Base-by-base conservation (phyloP, 306 rosid genomes). In the Herpetospermum pedunculosum region DNA sequence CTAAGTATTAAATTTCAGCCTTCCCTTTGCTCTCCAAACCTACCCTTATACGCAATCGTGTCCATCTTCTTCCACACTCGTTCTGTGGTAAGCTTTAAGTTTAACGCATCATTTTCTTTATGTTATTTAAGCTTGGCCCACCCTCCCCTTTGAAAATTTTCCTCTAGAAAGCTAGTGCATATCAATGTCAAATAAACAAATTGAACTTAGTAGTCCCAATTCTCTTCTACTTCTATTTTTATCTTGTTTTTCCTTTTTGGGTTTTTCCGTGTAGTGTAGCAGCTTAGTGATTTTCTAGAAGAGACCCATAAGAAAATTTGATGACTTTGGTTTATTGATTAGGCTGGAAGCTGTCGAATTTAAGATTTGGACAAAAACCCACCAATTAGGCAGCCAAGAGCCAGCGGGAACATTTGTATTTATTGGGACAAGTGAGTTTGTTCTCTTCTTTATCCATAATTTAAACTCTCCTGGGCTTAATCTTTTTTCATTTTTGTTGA, bases 1-100 rank as follows among this genome's bases (percentile, higher is more conserved):
- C 78, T 73, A 75, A 80, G 74, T 78, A 75, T 57, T 55, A 63
- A 64, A 48, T 77, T 70, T 67, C 81, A 79, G 41, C 76, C 16
- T 57, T 8, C 1, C 14, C 38, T 34, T 72, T 46, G 67, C 54
- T 59, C 34, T 10, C 6, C 59, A 8, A 47, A 40, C 72, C 72
- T 67, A 67, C 72, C 72, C 52, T 4, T 41, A 4, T 35, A 32
- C 18, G 13, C 48, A 63, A 63, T 23, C 55, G 74, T 68, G 55
- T 41, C 38, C 25, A 68, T 68, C 73, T 43, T 44, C 38, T 15
- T 68, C 7, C 38, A 69, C 74, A 44, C 50, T 44, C 28, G 7
- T 47, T 70, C 25, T 47, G 23, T 70, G 43, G 74, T 70, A 9
- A 70, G 58, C 74, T 70, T 28, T 34, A 46, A 70, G 58, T 70